Evolutionary conservation across 176 grass and related monocot species (phyloP).

Genomic region (Zoysia pacifica): DNA sequence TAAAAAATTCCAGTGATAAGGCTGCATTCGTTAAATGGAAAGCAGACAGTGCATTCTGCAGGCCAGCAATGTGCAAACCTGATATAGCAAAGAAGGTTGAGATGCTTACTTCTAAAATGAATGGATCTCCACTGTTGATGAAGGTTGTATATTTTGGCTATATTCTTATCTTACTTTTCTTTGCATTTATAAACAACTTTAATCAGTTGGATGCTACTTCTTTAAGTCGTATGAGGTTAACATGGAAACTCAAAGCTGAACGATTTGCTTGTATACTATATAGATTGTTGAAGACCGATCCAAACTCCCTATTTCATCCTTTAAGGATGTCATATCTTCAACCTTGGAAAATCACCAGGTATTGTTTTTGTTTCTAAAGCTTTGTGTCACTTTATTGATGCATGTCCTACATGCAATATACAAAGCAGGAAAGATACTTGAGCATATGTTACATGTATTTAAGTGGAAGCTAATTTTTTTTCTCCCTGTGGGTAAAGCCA

Average conservation of each 20-base stretch:
- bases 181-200: slow-evolving; percentile 2
- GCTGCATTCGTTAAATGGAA: slow-evolving; percentile 47
- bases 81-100: slow-evolving; percentile 72
- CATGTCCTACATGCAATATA: not conserved
- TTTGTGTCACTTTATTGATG: slow-evolving; percentile 13
- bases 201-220: slow-evolving; percentile 16
- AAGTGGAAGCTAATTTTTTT: slow-evolving; percentile 3
- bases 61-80: slow-evolving; percentile 55
- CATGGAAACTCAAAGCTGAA: slow-evolving; percentile 38
- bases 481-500: not conserved
- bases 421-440: slow-evolving; percentile 1
- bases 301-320: slow-evolving; percentile 94
- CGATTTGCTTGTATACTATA: slow-evolving; percentile 48
- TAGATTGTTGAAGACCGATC: slow-evolving; percentile 77
- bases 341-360: slow-evolving; percentile 86
- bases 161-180: slow-evolving; percentile 26
- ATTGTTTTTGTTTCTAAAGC: slow-evolving; percentile 30
- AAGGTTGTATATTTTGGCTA: slow-evolving; percentile 65
- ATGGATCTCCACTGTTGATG: slow-evolving; percentile 55
- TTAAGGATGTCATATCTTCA: slow-evolving; percentile 75
- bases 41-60: slow-evolving; percentile 66
- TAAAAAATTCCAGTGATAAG: slow-evolving; percentile 48
- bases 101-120: slow-evolving; percentile 67
- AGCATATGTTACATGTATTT: slow-evolving; percentile 14
- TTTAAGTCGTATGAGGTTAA: slow-evolving; percentile 20